Evolutionary conservation across 805 yeast species (phyloP), one percentile per base, ranked within the genome.

Genomic region (Yamadazyma philogaea): DNA sequence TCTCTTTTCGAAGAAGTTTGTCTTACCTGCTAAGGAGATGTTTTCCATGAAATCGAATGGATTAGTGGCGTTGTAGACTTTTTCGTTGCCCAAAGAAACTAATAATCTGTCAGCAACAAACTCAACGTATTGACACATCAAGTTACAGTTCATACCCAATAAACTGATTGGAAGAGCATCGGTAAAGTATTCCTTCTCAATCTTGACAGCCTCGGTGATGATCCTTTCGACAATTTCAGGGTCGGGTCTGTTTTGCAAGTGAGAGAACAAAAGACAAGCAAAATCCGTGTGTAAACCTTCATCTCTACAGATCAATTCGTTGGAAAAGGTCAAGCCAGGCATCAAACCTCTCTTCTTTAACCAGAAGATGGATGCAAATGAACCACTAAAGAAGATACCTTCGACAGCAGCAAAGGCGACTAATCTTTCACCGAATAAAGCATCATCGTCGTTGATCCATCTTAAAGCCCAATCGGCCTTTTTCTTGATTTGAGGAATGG

Each of bases 21-120:
- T 91, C 81, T 91, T 91, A 70, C 99, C 99, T 46, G 97, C 95
- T 56, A 91, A 80, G 7, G 98, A 91, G 60, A 91, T 91, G 76
- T 93, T 91, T 76, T 91, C 99, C 99, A 91, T 91, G 64, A 91
- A 91, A 69, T 91, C 99, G 65, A 91, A 91, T 66, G 99, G 99
- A 67, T 91, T 91, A 50, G 87, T 74, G 47, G 77, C 91, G 57
- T 88, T 87, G 81, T 79, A 91, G 52, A 77, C 77, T 75, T 90
- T 90, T 71, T 84, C 75, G 77, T 88, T 87, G 53, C 99, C 99
- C 53, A 91, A 78, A 4, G 98, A 81, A 43, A 90, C 81, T 49
- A 91, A 78, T 61, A 91, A 77, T 74, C 99, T 85, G 72, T 91
- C 99, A 56, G 99, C 99, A 53, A 84, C 90, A 63, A 91, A 91